Evolutionary conservation across 208 protist genomes (phyloP), one percentile per base, ranked within the genome.

Genomic region (Leishmania lainsoni): DNA sequence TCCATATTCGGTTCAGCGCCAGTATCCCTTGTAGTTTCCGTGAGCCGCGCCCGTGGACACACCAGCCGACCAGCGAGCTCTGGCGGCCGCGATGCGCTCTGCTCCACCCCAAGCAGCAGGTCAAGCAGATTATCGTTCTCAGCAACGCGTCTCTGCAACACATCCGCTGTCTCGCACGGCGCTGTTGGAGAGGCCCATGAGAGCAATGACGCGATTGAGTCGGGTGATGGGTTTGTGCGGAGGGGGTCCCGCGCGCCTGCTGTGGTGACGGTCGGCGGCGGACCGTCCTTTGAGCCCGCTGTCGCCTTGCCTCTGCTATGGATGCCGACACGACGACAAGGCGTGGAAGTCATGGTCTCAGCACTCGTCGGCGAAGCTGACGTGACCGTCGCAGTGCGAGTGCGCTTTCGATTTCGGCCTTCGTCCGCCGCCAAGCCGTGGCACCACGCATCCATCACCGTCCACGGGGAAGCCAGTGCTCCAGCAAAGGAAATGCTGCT

Each of bases 111-210:
- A 5, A 90, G 83, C 35, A 90, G 73, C 69, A 81, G 49, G 48
- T 58, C 76, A 20, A 90, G 81, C 48, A 90, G 58, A 39, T 84
- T 74, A 49, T 87, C 86, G 48, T 87, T 87, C 29, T 90, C 86
- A 12, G 39, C 42, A 42, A 87, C 83, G 17, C 86, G 86, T 14
- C 83, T 80, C 1, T 51, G 79, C 75, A 87, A 42, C 76, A 58
- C 66, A 71, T 59, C 74, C 58, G 58, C 14, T 51, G 54, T 32
- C 22, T 73, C 68, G 26, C 26, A 9, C 26, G 39, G 26, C 5
- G 39, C 10, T 26, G 20, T 49, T 17, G 10, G 56, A 73, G 68
- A 73, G n/a, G 22, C 42, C 26, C 42, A 29, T 45, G 8, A 35
- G 39, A 54, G 10, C 51, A 4, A 22, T 12, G 68, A 14, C 68